Evolutionary conservation across 768 basidiomycete species (phyloP).

Genomic region (Tylopilus cervinicoccineus): DNA sequence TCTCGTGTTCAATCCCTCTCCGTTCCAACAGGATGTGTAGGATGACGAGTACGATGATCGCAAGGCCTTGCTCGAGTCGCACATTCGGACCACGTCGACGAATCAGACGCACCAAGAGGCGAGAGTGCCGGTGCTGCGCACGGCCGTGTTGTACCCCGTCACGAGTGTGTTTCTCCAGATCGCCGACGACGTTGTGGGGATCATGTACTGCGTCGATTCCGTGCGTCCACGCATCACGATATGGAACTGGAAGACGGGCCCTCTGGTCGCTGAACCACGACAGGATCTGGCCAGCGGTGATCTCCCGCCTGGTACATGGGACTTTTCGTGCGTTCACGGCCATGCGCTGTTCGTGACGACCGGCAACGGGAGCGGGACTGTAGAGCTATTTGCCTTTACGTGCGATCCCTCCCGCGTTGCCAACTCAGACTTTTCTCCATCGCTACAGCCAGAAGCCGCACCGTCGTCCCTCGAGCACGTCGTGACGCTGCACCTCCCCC

Average conservation of each 20-base stretch:
- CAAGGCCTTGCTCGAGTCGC: conserved; percentile 44
- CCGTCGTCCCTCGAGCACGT: no score
- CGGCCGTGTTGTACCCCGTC: conserved; percentile 21
- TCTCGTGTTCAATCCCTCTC: conserved; percentile 78
- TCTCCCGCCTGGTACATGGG: conserved; percentile 31
- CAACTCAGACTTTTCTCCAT: neutral
- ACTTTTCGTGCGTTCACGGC: conserved; percentile 46
- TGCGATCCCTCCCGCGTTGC: conserved; percentile 2
- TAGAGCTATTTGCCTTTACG: conserved; percentile 42
- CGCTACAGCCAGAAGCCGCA: neutral
- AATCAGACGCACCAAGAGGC: conserved; percentile 43
- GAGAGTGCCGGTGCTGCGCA: conserved; percentile 22
- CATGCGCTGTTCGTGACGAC: conserved; percentile 43
- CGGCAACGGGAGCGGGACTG: conserved; percentile 29
- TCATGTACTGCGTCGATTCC: conserved; percentile 37
- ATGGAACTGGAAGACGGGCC: conserved; percentile 53
- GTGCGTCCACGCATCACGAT: conserved; percentile 23
- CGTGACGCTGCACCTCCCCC: conserved; percentile 16
- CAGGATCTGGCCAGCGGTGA: conserved; percentile 27
- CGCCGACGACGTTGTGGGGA: conserved; percentile 49
- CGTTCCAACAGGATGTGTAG: conserved; percentile 75
- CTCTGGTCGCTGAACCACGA: conserved; percentile 35
- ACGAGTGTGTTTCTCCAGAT: conserved; percentile 44
- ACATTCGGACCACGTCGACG: conserved; percentile 43
- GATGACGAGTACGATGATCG: conserved; percentile 78